Evolutionary conservation across 768 basidiomycete genomes (phyloP).

Genomic region (Tylopilus felleus): DNA sequence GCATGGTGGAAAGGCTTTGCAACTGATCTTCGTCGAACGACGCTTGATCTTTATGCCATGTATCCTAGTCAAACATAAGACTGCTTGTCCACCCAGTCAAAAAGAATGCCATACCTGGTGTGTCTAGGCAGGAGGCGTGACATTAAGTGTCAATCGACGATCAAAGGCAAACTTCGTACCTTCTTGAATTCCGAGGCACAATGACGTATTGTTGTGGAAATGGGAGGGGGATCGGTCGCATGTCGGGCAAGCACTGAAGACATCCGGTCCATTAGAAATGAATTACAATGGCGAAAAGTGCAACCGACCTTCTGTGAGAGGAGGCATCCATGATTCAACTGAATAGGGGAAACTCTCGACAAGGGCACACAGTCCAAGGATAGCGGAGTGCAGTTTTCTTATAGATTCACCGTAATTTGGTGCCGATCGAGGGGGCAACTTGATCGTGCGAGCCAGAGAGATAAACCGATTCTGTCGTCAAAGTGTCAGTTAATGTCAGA

Average conservation of each 20-base stretch:
- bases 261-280: not conserved
- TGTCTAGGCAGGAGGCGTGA: slow-evolving; percentile 38
- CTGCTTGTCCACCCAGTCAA: slow-evolving; percentile 2
- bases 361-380: slow-evolving; percentile 90
- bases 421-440: slow-evolving; percentile 66
- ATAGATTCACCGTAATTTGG: slow-evolving; percentile 70
- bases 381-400: slow-evolving; percentile 79
- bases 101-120: slow-evolving; percentile 47
- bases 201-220: slow-evolving; percentile 85
- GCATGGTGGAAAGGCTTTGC: slow-evolving; percentile 81
- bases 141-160: slow-evolving; percentile 1
- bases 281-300: not conserved
- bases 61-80: slow-evolving; percentile 53
- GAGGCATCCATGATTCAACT: slow-evolving; percentile 89
- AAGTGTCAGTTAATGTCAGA: slow-evolving; percentile 3
- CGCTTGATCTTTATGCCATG: slow-evolving; percentile 87
- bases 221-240: slow-evolving; percentile 83
- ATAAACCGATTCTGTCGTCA: slow-evolving; percentile 73
- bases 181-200: slow-evolving; percentile 85
- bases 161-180: slow-evolving; percentile 39
- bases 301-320: slow-evolving; percentile 66
- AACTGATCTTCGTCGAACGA: slow-evolving; percentile 88
- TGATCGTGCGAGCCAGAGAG: slow-evolving; percentile 53
- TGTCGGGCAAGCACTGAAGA: slow-evolving; percentile 66
- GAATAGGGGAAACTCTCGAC: slow-evolving; percentile 96